phyloP scores from a whole-genome alignment of 164 flowering plant species.

The Vitis rotundifolia region DNA sequence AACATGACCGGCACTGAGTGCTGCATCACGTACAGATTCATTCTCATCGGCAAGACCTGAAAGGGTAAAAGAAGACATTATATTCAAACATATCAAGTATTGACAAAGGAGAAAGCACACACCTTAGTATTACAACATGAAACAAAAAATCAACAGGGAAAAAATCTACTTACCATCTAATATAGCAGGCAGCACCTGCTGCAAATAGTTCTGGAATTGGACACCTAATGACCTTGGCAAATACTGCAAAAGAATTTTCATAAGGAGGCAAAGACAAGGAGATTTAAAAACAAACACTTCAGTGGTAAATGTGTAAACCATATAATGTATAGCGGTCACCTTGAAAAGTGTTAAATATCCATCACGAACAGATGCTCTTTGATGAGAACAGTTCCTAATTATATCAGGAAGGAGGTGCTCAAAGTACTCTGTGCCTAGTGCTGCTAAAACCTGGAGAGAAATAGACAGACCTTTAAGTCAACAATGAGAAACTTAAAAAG shows the following conservation, averaged over 20 bases:
- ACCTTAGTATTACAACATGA: background rate
- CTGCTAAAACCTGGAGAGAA: conserved; percentile 79
- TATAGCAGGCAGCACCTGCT: conserved; percentile 92
- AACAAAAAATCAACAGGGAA: background rate
- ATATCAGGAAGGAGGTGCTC: conserved; percentile 88
- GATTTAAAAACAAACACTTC: background rate
- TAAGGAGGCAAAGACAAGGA: background rate
- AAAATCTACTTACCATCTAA: conserved; percentile 65
- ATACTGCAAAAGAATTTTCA: conserved; percentile 47
- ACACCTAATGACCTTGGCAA: conserved; percentile 92
- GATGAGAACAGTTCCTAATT: conserved; percentile 87
- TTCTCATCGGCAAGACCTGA: conserved; percentile 99
- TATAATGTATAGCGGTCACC: conserved; percentile 33
- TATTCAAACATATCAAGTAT: background rate
- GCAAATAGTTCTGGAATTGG: conserved; percentile 91
- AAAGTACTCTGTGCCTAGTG: conserved; percentile 85
- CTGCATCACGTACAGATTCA: conserved; percentile 99
- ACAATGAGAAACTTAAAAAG: background rate
- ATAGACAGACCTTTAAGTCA: background rate
- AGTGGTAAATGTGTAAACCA: background rate
- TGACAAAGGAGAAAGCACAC: background rate
- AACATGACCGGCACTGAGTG: conserved; percentile 97
- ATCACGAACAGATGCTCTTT: conserved; percentile 91
- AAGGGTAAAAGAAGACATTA: conserved; percentile 3
- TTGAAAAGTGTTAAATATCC: conserved; percentile 93